Evolutionary conservation across 2,329 filamentous ascomycete species (phyloP), one percentile per base, ranked within the genome.

Genomic region (Fonsecaea pedrosoi): DNA sequence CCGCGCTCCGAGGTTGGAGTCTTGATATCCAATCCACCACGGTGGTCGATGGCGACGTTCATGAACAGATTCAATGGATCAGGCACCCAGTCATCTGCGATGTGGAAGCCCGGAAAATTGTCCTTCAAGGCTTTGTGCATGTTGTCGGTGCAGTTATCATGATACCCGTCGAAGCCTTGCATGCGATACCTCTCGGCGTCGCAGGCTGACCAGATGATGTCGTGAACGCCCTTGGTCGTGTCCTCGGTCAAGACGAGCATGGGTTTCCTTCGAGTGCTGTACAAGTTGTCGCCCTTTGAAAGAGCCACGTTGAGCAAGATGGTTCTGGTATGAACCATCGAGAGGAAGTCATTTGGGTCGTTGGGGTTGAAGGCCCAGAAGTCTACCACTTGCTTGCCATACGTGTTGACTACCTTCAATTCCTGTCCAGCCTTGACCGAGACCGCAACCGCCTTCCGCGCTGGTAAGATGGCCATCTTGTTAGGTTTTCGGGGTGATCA

Each of bases 371-470:
- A 80, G 2, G 80, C 80, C 80, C 80, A 84, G 50, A 82, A 82
- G 69, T 84, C 82, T 48, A 84, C 75, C 21, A 84, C 82, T 74
- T 84, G 82, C 62, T 82, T 81, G 56, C 82, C 82, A 65, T 79
- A 73, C 0, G 81, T 82, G 72, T 84, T 84, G 71, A 76, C 78
- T 61, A 84, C 76, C 65, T 79, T 82, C 69, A 83, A 74, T 50
- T 75, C 76, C 67, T 83, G 80, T 45, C 77, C 76, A 4, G 71
- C 65, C 34, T 70, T 70, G 58, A 83, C 72, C n/a, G 73, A 54
- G 38, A 81, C 75, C 64, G 80, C 80, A 30, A 78, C 78, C 2
- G 74, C 80, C 65, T 78, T 78, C 57, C 82, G 79, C 30, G 82
- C 81, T 58, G 79, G 80, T 40, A 83, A 74, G 66, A 77, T 65